Evolutionary conservation across 331 rosid genomes (phyloP).

Genomic region (Arachis monticola): DNA sequence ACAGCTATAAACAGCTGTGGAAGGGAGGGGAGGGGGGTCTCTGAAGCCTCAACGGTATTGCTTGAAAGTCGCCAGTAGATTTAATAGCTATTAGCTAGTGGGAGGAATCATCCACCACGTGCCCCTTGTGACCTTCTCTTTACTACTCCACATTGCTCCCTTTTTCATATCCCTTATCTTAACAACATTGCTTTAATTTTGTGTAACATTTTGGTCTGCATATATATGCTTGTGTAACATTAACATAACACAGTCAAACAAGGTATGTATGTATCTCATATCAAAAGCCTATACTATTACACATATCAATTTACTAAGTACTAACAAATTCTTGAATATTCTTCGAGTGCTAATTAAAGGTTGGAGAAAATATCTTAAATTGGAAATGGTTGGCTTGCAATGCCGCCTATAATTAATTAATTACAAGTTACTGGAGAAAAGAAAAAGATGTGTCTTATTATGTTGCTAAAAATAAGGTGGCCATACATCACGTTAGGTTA

Average conservation of each 20-base stretch:
- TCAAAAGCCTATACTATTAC: too few species aligned
- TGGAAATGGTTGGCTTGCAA: too few species aligned
- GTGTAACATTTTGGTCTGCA: too few species aligned
- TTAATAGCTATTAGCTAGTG: slow-evolving; percentile 53
- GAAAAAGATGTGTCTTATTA: background rate
- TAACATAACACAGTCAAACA: too few species aligned
- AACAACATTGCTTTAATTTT: too few species aligned
- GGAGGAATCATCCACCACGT: slow-evolving; percentile 91
- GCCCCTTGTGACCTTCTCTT: slow-evolving; percentile 67
- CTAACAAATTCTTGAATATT: too few species aligned
- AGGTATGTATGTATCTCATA: background rate
- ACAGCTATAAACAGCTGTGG: slow-evolving; percentile 93
- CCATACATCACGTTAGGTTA: slow-evolving; percentile 26
- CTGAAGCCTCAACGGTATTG: slow-evolving; percentile 74
- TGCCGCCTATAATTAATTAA: too few species aligned
- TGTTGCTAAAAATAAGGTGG: slow-evolving; percentile 24
- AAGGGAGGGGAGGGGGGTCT: slow-evolving; percentile 46
- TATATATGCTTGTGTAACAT: too few species aligned
- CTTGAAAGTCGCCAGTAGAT: slow-evolving; percentile 79
- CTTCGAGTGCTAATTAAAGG: too few species aligned
- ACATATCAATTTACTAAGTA: too few species aligned
- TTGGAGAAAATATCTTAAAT: background rate
- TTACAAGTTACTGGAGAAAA: background rate
- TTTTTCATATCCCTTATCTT: too few species aligned
- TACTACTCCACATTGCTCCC: slow-evolving; percentile 28